Evolutionary conservation across 2,329 filamentous ascomycete genomes (phyloP).

Genomic region (Sporothrix luriei): DNA sequence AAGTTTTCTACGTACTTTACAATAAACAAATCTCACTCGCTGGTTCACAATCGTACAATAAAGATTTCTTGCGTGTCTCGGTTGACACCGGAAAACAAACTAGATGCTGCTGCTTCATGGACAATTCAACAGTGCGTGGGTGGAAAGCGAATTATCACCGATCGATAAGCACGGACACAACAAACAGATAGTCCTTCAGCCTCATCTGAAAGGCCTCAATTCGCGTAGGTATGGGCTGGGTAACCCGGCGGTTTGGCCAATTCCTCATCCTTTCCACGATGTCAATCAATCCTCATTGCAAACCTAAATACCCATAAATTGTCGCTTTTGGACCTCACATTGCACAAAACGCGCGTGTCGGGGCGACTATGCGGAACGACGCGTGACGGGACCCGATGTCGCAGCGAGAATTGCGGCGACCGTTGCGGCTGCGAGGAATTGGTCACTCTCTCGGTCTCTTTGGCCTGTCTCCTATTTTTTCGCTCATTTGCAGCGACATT

Average conservation of each 20-base stretch:
- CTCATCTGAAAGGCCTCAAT: slow-evolving; percentile 2
- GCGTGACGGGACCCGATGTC: slow-evolving; percentile 24
- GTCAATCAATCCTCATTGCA: not conserved
- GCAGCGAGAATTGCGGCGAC: slow-evolving; percentile 22
- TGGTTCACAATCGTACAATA: not conserved
- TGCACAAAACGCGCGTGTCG: slow-evolving; percentile 6
- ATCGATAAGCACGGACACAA: not conserved
- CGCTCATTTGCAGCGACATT: not conserved
- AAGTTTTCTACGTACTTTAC: slow-evolving; percentile 3
- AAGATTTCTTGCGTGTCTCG: not conserved
- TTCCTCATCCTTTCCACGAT: not conserved
- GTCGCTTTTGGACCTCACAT: not conserved
- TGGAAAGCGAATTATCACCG: not conserved
- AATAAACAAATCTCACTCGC: not conserved
- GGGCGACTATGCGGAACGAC: slow-evolving; percentile 3
- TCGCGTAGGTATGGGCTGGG: not conserved
- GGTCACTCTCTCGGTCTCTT: not conserved
- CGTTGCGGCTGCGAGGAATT: slow-evolving; percentile 26
- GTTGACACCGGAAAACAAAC: not conserved
- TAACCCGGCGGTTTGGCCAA: not conserved
- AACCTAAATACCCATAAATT: not conserved
- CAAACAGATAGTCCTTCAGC: not conserved
- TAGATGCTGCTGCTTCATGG: slow-evolving; percentile 18
- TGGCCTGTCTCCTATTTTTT: not conserved
- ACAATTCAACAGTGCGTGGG: not conserved